Evolutionary conservation across 345 rosid species (phyloP), one percentile per base, ranked within the genome.

Genomic region (Boechera divaricarpa): DNA sequence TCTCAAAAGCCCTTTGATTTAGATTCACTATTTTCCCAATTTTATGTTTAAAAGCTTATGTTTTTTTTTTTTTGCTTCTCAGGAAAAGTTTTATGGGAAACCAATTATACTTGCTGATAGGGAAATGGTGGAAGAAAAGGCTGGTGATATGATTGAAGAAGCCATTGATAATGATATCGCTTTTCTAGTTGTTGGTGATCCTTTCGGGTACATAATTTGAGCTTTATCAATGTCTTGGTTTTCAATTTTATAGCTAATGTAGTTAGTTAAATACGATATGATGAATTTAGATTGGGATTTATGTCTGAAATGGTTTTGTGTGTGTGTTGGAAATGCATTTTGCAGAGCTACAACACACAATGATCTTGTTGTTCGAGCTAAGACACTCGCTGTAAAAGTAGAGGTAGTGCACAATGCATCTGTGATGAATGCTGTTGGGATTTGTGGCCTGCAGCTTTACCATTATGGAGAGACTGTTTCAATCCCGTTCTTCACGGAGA

Each of bases 141-240:
- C 89, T 13, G 97, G 90, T 55, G 47, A 26, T 56, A 65, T 92
- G 63, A 85, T 91, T 6, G 73, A 79, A n/a, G 88, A 85, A 74
- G 88, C 97, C 68, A 62, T 49, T 39, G 56, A 76, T 7, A 83
- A 83, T 4, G 88, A 92, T 31, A 81, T 90, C 15, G 92, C 93
- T 67, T 92, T 94, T 45, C 97, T 94, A 28, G 97, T 94, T 73
- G 97, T 94, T 31, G 97, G 98, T 1, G 97, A 94, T 72, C 98
- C 98, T 74, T 94, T 92, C 24, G 97, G 98, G 97, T 91, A 56
- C 53, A 7, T 21, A 32, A 21, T 54, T 44, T 31, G 1, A 41
- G 47, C 56, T 73, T 41, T 63, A 15, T 13, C 45, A 31, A 2
- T 53, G 5, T 58, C 24, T 21, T 21, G 24, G 24, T 21, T 21